Evolutionary conservation across 768 basidiomycete species (phyloP).

Genomic region (Candolleomyces eurysporus): DNA sequence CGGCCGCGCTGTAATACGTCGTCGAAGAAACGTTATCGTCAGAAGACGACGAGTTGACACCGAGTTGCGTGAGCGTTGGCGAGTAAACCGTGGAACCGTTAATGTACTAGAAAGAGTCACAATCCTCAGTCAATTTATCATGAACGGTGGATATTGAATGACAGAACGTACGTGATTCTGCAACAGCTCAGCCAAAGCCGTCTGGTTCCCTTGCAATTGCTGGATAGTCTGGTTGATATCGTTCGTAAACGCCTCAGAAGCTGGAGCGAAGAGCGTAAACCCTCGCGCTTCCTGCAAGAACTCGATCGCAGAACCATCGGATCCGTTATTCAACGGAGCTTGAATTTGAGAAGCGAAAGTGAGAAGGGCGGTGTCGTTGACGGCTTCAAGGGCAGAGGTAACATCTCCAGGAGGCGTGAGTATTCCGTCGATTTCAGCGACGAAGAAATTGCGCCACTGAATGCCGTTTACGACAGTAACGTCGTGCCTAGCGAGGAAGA

Average conservation of each 20-base stretch:
- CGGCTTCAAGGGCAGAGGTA: constrained; percentile 35
- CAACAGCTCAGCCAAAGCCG: constrained; percentile 44
- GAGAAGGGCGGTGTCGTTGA: constrained; percentile 42
- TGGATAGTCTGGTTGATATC: constrained; percentile 29
- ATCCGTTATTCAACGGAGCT: constrained; percentile 25
- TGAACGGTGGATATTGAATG: not conserved
- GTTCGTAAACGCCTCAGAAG: constrained; percentile 44
- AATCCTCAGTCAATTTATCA: not conserved
- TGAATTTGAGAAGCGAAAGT: constrained; percentile 24
- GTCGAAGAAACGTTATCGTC: constrained; percentile 15
- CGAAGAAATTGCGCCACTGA: constrained; percentile 36
- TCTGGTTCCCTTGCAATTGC: constrained; percentile 40
- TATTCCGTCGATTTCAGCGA: constrained; percentile 51
- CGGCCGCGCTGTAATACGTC: constrained; percentile 50
- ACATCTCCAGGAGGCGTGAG: constrained; percentile 53
- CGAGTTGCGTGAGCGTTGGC: constrained; percentile 32
- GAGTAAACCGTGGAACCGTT: constrained; percentile 72
- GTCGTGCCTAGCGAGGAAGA: constrained; percentile 12
- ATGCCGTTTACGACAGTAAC: constrained; percentile 36
- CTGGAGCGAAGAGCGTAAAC: constrained; percentile 69
- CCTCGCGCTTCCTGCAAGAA: constrained; percentile 42
- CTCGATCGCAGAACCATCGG: constrained; percentile 33
- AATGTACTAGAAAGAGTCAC: constrained; percentile 42
- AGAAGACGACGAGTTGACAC: constrained; percentile 6
- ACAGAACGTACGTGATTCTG: constrained; percentile 55